Conservation (phyloP, 805 yeast species). For the Nakazawaea laoshanensis region DNA sequence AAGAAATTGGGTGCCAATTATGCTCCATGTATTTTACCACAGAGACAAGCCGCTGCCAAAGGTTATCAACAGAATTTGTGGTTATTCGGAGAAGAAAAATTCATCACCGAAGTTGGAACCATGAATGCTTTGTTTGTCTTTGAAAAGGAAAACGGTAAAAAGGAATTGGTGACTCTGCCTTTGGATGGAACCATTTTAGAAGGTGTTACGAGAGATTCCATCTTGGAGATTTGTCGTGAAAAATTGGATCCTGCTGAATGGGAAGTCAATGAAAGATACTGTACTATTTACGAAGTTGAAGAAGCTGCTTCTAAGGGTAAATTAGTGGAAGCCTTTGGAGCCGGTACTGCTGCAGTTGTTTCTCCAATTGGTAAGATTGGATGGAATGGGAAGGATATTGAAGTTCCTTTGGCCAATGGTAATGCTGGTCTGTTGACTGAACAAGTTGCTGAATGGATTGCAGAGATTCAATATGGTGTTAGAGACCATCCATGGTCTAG, state of each 20-base stretch:
- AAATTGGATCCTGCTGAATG: slow-evolving; percentile 71
- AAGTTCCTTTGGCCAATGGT: slow-evolving; percentile 75
- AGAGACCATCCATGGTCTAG: slow-evolving; percentile 54
- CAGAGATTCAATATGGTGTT: slow-evolving; percentile 84
- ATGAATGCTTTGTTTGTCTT: slow-evolving; percentile 93
- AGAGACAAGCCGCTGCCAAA: slow-evolving; percentile 77
- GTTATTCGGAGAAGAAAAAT: slow-evolving; percentile 85
- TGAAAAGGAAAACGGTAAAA: slow-evolving; percentile 69
- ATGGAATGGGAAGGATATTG: slow-evolving; percentile 63
- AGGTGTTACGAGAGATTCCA: slow-evolving; percentile 93
- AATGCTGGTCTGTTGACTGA: slow-evolving; percentile 78
- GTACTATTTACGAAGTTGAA: slow-evolving; percentile 70
- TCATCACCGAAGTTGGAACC: slow-evolving; percentile 94
- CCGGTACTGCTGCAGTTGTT: slow-evolving; percentile 97
- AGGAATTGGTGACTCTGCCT: slow-evolving; percentile 93
- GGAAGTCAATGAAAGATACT: slow-evolving; percentile 78
- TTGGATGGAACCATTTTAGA: slow-evolving; percentile 94
- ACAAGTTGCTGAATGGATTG: slow-evolving; percentile 77
- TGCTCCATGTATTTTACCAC: slow-evolving; percentile 93
- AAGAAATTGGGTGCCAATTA: slow-evolving; percentile 95
- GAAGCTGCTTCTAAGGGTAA: slow-evolving; percentile 74
- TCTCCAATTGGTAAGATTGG: slow-evolving; percentile 88
- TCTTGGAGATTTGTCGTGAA: slow-evolving; percentile 67
- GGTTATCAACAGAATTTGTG: slow-evolving; percentile 96
- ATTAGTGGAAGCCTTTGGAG: slow-evolving; percentile 89